Base-by-base conservation (phyloP, 768 basidiomycete genomes). In the Leccinum boreale region DNA sequence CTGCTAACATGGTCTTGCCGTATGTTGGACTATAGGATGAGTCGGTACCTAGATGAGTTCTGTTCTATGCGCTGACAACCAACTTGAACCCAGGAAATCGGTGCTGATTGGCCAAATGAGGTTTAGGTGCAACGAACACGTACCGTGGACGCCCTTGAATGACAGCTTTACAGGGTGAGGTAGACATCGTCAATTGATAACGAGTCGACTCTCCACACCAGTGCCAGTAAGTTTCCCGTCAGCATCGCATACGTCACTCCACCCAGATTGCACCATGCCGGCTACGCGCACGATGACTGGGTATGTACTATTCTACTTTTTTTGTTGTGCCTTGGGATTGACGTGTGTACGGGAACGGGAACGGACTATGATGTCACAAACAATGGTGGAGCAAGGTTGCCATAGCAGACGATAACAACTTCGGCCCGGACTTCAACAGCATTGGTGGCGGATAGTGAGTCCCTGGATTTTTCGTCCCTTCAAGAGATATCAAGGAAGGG, bases 361-460 rank as follows among this genome's bases (percentile, higher is more conserved):
- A 65, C 56, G 9, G 50, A 72, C 46, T 74, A 73, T 56, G 52
- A 66, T 52, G 64, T 60, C 10, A 69, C 64, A 11, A 56, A 45
- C 31, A 70, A 71, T 55, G 31, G 52, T 11, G 73, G 76, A 21
- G 75, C 52, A 67, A 70, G 15, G 70, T 75, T 17, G 10, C 36
- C 6, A 35, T 65, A 24, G 53, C 53, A 4, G 65, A 71, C 39
- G 44, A 44, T 2, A 68, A 62, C 19, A 71, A 69, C 23, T 75
- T 58, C 46, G 76, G 75, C 3, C 64, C 69, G 1, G 17, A n/a
- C 15, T 75, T 77, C 51, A 75, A 77, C 48, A 53, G 2, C 14
- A 62, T 59, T 29, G 73, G 70, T 33, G 75, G 74, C 1, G 74
- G 75, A 15, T 75, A 68, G 68, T 70, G 46, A 54, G 51, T 33